These are phyloP conservation scores for Geotrichum bryndzae DNA, from an alignment of 1,139 yeast genomes.

Conservation along the genomic window DNA sequence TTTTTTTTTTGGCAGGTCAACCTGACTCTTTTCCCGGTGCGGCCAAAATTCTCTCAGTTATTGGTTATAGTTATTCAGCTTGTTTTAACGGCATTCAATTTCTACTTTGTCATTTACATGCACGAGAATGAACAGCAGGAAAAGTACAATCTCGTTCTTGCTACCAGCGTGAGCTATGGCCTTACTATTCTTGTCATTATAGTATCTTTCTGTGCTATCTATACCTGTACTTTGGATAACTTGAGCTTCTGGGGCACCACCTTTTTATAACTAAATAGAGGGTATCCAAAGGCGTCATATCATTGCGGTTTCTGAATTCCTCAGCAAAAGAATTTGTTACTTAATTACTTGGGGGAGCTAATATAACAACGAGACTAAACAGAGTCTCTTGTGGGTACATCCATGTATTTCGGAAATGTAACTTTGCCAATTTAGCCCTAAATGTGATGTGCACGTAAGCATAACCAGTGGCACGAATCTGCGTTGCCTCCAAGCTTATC, in stretches of 20 bases:
- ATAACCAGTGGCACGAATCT: too few relatives aligned
- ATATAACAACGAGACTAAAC: too few relatives aligned
- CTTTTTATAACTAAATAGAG: too few relatives aligned
- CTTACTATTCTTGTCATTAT: slow-evolving; percentile 48
- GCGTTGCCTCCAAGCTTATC: too few relatives aligned
- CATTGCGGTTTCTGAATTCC: too few relatives aligned
- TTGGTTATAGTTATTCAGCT: slow-evolving; percentile 38
- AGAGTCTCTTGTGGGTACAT: too few relatives aligned
- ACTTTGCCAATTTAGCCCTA: too few relatives aligned
- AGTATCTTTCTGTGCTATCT: slow-evolving; percentile 42
- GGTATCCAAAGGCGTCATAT: too few relatives aligned
- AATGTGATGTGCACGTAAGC: too few relatives aligned
- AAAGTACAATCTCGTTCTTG: slow-evolving; percentile 59
- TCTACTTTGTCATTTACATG: slow-evolving; percentile 38
- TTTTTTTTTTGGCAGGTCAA: slow-evolving; percentile 18
- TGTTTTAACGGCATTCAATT: slow-evolving; percentile 38
- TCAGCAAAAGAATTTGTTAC: too few relatives aligned
- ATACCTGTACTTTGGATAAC: slow-evolving; percentile 31
- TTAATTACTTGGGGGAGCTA: too few relatives aligned
- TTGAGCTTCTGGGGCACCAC: slow-evolving; percentile 48
- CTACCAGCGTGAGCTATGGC: slow-evolving; percentile 29
- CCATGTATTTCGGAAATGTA: too few relatives aligned
- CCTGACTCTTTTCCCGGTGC: slow-evolving; percentile 39
- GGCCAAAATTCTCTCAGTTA: slow-evolving; percentile 41
- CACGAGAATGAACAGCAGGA: slow-evolving; percentile 46